Percentiles rank a stretch among this genome's conserved stretches.
Evolutionary conservation across 2,329 filamentous ascomycete genomes (phyloP).

Genomic region (Sporothrix euskadiensis): DNA sequence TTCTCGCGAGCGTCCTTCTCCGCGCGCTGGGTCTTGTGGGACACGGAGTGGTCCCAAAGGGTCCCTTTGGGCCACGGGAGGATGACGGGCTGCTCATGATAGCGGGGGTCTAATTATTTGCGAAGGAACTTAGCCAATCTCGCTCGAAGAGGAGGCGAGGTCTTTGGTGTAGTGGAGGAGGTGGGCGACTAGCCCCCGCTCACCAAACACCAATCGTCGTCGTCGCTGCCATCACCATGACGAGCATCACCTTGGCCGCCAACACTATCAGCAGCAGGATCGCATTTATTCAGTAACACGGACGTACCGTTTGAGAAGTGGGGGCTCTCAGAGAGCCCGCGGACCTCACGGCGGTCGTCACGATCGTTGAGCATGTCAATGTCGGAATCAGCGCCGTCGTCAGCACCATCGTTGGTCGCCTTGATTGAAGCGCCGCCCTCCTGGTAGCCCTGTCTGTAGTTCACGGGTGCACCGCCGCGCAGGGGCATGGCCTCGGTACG

Average conservation of each 20-base stretch:
- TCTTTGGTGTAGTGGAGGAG: not conserved
- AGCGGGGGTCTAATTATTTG: not conserved
- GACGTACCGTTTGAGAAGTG: not conserved
- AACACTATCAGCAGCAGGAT: not conserved
- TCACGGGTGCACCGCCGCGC: not conserved
- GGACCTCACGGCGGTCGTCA: not conserved
- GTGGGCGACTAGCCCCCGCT: not conserved
- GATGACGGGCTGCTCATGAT: not conserved
- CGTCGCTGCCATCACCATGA: not conserved
- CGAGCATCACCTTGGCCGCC: too few relatives aligned
- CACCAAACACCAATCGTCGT: not conserved
- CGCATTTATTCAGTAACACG: not conserved
- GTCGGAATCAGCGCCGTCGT: not conserved
- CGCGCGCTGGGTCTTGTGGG: not conserved
- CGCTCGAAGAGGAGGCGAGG: not conserved
- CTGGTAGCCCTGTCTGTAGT: not conserved
- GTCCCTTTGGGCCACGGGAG: conserved; percentile 16
- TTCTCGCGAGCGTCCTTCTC: not conserved
- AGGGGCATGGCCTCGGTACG: not conserved
- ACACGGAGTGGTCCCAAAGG: not conserved
- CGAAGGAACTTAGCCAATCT: not conserved
- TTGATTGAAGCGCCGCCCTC: not conserved
- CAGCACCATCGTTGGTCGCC: not conserved
- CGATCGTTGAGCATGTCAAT: not conserved
- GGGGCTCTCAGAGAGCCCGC: not conserved